Conservation (phyloP, 176 grass and related monocot genomes). For the Aegilops tauschii region DNA sequence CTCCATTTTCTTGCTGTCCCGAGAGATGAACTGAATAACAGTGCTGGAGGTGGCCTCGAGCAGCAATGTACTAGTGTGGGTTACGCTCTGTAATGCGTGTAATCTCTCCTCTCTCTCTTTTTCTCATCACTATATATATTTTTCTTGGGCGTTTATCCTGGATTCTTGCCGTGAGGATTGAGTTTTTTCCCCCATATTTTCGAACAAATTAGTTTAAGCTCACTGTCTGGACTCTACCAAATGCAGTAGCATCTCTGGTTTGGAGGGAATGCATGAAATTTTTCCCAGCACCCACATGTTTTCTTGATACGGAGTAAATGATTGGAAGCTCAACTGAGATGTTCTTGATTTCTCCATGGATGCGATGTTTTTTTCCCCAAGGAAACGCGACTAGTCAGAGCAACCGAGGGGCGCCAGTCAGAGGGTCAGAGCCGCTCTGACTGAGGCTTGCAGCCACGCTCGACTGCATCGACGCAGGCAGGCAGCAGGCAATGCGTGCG, state of each 20-base stretch:
- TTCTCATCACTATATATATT: background rate
- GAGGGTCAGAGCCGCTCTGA: background rate
- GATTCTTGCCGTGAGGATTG: no score
- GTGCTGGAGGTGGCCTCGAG: background rate
- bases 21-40: background rate
- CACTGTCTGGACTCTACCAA: no score
- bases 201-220: no score
- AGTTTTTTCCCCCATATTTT: no score
- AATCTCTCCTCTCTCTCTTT: background rate
- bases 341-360: background rate
- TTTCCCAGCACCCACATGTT: no score
- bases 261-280: no score
- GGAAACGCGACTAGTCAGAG: background rate
- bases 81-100: background rate
- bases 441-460: background rate
- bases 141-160: background rate
- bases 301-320: no score
- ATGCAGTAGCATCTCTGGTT: background rate
- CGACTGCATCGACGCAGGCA: background rate
- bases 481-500: constrained; percentile 2
- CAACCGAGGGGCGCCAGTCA: background rate
- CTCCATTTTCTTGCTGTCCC: background rate
- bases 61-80: background rate
- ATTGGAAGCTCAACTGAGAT: no score
- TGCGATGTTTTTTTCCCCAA: background rate